Base-by-base conservation (phyloP, 805 yeast genomes). In the Maudiozyma serrabonitensis region DNA sequence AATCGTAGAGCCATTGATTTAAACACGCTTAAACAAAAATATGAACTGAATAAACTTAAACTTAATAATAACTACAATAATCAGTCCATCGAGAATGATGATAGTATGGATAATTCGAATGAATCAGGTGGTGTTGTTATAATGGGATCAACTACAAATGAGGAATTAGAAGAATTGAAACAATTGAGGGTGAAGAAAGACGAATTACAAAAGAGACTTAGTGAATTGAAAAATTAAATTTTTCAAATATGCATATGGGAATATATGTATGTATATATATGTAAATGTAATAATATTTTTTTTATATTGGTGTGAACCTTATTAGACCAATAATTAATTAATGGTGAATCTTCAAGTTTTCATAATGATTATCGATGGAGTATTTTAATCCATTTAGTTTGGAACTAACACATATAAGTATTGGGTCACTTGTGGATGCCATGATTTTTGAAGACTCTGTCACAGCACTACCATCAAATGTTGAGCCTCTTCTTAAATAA, bases 351-450 rank as follows among this genome's bases (percentile, higher is more conserved):
- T 41, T 47, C 19, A 47, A 39, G 28, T 47, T 47, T 2, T 39
- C 21, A n/a, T 37, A 48, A 43, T 48, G 50, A 25, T 43, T 43
- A 4, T 48, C 50, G 15, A 48, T 43, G 16, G 41, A 48, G 39
- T 39, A 32, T 43, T 83, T 86, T 41, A 83, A 64, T 43, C 82
- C 77, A 48, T 75, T 84, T 52, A 84, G 68, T 57, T 84, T 84
- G 11, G 85, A 76, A 54, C 79, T 75, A 1, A 81, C 75, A 46
- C 84, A 78, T 37, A 82, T 69, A 46, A 84, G 61, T 8, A 79
- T 73, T 2, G 90, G 89, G 56, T 84, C 90, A 18, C 84, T 80
- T 4, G 82, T 75, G 31, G 79, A 73, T 6, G 81, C 79, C 51
- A 78, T 80, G 19, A 81, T 69, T 48, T 78, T 79, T 51, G 76